Evolutionary conservation across 2,329 filamentous ascomycete genomes (phyloP), one percentile per base, ranked within the genome.

Genomic region (Fusarium chuoi): DNA sequence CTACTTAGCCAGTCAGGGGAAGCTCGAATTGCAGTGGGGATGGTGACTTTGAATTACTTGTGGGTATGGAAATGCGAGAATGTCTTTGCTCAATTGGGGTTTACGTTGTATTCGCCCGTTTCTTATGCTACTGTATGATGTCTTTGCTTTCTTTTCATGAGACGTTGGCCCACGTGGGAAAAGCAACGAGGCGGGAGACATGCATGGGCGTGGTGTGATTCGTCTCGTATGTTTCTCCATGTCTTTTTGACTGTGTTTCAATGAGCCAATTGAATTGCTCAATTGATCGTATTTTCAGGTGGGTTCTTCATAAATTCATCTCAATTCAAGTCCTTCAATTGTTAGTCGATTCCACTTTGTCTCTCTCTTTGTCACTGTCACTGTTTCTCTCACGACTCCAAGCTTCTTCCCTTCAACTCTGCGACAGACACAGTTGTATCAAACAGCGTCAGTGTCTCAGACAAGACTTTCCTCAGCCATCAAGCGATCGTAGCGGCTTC

Each of bases 371-470:
- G 30, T 51, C 45, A 22, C 6, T 35, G 48, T 35, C 30, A 22
- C 26, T 59, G 52, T 15, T 17, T 38, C 22, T 26, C 44, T 24
- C 39, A 17, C 35, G 22, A 44, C 35, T 66, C 46, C 57, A 70
- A 22, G 51, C 51, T 65, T 65, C 22, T 65, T 65, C 59, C 59
- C 38, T 67, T 64, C 24, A 59, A 44, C 36, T 61, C 36, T 61
- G 59, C 30, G 41, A 59, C 69, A 65, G 36, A 61, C 55, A 60
- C 11, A 39, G 49, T 18, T 54, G 62, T 72, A 57, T 60, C 51
- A 64, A 44, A 61, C 55, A 59, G 63, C 54, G 54, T 67, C 64
- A 60, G 45, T 58, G 70, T 71, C 68, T 68, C 68, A 54, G 52
- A 51, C 42, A 38, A 51, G 4, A 52, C 36, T 28, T 46, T 38